phyloP scores from a whole-genome alignment of 106 monocot species.

The Gastrodia elata region DNA sequence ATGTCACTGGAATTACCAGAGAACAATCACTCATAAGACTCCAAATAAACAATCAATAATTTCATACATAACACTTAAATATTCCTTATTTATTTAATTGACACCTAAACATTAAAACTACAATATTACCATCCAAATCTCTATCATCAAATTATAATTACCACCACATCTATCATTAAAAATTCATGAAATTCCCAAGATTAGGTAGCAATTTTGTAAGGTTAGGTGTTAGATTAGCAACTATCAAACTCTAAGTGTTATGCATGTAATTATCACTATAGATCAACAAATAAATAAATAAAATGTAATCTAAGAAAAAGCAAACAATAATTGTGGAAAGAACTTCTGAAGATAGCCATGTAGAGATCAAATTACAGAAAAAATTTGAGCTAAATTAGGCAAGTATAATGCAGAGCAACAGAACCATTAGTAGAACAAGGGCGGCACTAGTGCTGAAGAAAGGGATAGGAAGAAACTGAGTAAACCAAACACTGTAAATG shows the following conservation, averaged over 20 bases:
- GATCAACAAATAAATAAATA: not conserved
- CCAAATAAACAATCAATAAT: not conserved
- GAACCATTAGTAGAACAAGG: not conserved
- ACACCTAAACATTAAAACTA: too few relatives aligned
- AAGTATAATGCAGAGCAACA: not conserved
- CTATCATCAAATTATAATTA: not conserved
- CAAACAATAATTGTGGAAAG: not conserved
- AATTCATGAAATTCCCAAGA: too few relatives aligned
- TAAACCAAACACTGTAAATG: not conserved
- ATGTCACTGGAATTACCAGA: not conserved
- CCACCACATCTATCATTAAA: too few relatives aligned
- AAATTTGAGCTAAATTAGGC: not conserved
- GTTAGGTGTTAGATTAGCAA: too few relatives aligned
- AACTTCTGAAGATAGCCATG: not conserved
- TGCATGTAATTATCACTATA: too few relatives aligned
- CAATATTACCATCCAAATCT: too few relatives aligned
- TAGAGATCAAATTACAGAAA: not conserved
- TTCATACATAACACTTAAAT: too few relatives aligned
- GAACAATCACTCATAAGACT: not conserved
- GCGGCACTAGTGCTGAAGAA: not conserved
- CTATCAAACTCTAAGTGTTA: too few relatives aligned
- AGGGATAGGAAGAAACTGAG: not conserved
- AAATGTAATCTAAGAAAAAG: not conserved
- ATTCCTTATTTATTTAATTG: too few relatives aligned
- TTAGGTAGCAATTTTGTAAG: too few relatives aligned